Percentiles rank a stretch among this genome's conserved stretches.
phyloP scores from a whole-genome alignment of 345 rosid species.

The Pistacia atlantica region DNA sequence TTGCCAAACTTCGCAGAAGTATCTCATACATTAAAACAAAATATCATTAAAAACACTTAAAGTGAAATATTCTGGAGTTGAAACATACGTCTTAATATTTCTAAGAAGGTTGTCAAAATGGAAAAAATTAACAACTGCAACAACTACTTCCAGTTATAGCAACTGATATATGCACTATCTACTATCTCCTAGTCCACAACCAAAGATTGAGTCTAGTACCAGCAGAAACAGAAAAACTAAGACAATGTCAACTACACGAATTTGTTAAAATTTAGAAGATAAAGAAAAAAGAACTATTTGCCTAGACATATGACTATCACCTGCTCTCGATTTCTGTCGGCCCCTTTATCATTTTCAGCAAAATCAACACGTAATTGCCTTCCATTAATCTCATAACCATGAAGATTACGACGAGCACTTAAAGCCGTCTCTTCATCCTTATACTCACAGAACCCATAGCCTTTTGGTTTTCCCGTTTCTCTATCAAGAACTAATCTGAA shows the following conservation, averaged over 20 bases:
- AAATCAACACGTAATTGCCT: conserved; percentile 97
- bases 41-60: background rate
- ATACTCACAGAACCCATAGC: conserved; percentile 98
- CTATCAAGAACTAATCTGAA: conserved; percentile 91
- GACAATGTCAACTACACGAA: background rate
- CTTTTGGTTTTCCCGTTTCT: conserved; percentile 99
- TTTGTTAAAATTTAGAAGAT: background rate
- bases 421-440: conserved; percentile 97
- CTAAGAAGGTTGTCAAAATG: background rate
- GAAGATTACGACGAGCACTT: conserved; percentile 99
- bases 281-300: background rate
- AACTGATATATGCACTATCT: background rate
- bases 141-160: background rate
- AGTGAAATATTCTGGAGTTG: background rate
- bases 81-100: background rate
- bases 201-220: background rate
- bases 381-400: conserved; percentile 92
- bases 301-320: conserved; percentile 31
- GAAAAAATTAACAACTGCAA: background rate
- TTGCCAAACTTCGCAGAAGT: background rate
- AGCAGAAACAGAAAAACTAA: background rate
- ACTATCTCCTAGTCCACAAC: background rate
- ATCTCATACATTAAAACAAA: background rate
- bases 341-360: conserved; percentile 96
- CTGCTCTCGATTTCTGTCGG: conserved; percentile 80